Base-by-base conservation (phyloP, 2,329 filamentous ascomycete species). In the Lasiodiplodia gonubiensis region DNA sequence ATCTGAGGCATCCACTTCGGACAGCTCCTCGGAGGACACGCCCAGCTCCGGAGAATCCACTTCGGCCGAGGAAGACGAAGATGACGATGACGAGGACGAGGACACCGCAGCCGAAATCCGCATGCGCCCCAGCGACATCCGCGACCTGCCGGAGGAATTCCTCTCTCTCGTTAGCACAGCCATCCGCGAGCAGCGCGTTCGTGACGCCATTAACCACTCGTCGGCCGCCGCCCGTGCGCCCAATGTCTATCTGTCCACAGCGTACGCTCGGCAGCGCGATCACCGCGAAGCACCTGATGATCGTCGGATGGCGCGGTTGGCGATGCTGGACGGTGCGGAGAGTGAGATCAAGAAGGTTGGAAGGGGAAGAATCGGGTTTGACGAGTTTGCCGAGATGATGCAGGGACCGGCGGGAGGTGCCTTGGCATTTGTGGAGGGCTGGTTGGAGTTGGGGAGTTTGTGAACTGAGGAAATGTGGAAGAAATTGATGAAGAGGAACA, bases 261-360 rank as follows among this genome's bases (percentile, higher is more conserved):
- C 59, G 5, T 53, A 65, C 35, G 42, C 42, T 4, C 67, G 59
- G 14, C 42, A 53, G n/a, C 25, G 23, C 30, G 30, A 59, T 23
- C 60, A 64, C 42, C 21, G 52, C 42, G 60, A n/a, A 2, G n/a
- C 37, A 49, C 61, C 60, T 11, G 39, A 52, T 12, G 60, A 64
- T 27, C 27, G 25, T 27, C 18, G 68, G 18, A 11, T 77, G 70
- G 39, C 72, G 67, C 55, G 79, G 74, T 78, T 88, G 4, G 79
- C 80, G 21, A 80, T 81, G 33, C 81, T 94, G 8, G 88, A 90
- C 71, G 76, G 85, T 18, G 86, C 90, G 0, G 92, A 95, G 74
- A 81, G 84, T 46, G 89, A 93, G 75, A 90, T 92, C 2, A 84
- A 84, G 67, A 85, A 92, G 30, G 92, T 91, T n/a, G 94, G 93